Evolutionary conservation across 352 stramenopile species (phyloP), one percentile per base, ranked within the genome.

Genomic region (Phytophthora nicotianae): DNA sequence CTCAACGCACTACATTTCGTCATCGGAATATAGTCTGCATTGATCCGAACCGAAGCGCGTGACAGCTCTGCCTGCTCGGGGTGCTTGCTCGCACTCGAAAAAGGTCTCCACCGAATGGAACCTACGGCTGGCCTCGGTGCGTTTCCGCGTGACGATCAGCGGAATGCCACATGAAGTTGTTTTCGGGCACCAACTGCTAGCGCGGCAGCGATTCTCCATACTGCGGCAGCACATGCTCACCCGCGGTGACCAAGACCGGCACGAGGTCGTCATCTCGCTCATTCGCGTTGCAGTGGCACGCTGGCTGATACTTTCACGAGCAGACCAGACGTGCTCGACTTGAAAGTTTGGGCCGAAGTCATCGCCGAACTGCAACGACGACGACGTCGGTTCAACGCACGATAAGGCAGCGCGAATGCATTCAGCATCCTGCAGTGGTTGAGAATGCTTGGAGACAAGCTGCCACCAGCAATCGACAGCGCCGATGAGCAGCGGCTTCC

Each of bases 251-350:
- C 21, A 62, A 52, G 20, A 50, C 33, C 14, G 43, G 37, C 32
- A 59, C 42, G 19, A 29, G 47, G 14, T 48, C 43, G 51, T 68
- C 59, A 62, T 29, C 9, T 2, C 20, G 37, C n/a, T 46, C 52
- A n/a, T 68, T 68, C 35, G 27, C 29, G 41, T 27, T 23, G 35
- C 35, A 64, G 56, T 64, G 56, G 56, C 47, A 64, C 56, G 37
- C 19, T 35, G 14, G 33, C 42, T 37, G 50, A 49, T 48, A 48
- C 33, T 37, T 10, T 14, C 5, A 9, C 13, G 23, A 23, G 21
- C 51, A 58, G 42, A 43, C 51, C 33, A 41, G 42, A 51, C 33
- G 40, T 14, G 29, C 19, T 35, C 50, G 38, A 23, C 54, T 54
- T 62, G 38, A 29, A 51, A 16, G 32, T 50, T 23, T 47, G 19